phyloP scores from a whole-genome alignment of 495 filamentous ascomycete genomes.

The Penicillium paradoxum region DNA sequence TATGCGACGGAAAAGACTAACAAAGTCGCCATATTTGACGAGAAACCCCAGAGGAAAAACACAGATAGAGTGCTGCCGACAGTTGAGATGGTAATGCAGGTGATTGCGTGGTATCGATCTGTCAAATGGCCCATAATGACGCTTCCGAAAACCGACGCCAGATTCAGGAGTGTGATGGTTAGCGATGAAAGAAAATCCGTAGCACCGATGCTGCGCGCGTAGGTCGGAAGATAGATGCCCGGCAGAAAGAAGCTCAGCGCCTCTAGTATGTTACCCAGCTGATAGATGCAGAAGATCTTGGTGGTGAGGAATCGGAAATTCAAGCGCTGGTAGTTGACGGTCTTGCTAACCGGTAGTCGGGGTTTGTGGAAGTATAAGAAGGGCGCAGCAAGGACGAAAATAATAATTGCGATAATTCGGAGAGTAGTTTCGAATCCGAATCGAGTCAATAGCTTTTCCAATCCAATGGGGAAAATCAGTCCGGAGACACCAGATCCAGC shows the following conservation, averaged over 20 bases:
- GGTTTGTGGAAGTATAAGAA: conserved; percentile 54
- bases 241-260: conserved; percentile 59
- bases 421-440: conserved; percentile 52
- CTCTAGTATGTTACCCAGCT: conserved; percentile 50
- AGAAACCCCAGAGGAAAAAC: conserved; percentile 62
- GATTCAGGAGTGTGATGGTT: conserved; percentile 47
- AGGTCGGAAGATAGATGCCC: conserved; percentile 54
- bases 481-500: conserved; percentile 40
- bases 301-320: conserved; percentile 42
- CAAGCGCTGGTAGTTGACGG: conserved; percentile 12
- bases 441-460: conserved; percentile 41
- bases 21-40: conserved; percentile 44
- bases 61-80: conserved; percentile 48
- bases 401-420: conserved; percentile 40
- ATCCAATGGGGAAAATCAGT: conserved; percentile 41
- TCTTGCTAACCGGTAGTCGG: conserved; percentile 40
- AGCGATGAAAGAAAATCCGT: conserved; percentile 18
- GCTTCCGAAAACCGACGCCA: conserved; percentile 51
- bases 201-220: conserved; percentile 42
- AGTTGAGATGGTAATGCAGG: conserved; percentile 49
- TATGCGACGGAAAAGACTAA: conserved; percentile 57
- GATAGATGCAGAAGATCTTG: conserved; percentile 45
- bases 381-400: conserved; percentile 47
- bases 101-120: conserved; percentile 52
- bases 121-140: conserved; percentile 52